Evolutionary conservation across 2,329 filamentous ascomycete species (phyloP), one percentile per base, ranked within the genome.

Genomic region (Xylariaceae sp.): DNA sequence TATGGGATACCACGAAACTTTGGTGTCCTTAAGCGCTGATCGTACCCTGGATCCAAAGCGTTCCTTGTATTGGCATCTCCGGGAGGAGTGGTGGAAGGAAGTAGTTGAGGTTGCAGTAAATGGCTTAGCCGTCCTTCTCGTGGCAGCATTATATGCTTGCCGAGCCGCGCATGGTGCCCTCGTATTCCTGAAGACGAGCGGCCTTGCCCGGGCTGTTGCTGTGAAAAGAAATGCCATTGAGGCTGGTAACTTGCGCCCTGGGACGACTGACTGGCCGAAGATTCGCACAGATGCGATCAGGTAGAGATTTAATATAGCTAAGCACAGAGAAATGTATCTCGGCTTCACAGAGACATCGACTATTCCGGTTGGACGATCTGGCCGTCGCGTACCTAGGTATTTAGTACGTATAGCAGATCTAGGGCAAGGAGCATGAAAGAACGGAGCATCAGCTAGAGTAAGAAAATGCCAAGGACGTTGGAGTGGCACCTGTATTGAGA

Each of bases 1-100:
- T 53, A 96, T 95, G 35, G 87, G 87, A 64, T 89, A 88, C 90
- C 90, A 96, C 69, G 87, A 80, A 47, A 93, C 75, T 63, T 73
- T 78, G 49, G 68, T 72, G 51, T 72, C 72, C 48, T 65, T 68
- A 39, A 74, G 61, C 32, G 73, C 72, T 44, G 67, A 67, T 19
- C 72, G 66, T 42, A 79, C 64, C 19, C 73, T 70, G 37, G 73
- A 70, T 22, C 73, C 70, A 62, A 78, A 78, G 43, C 67, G 67
- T 9, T 61, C 57, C 34, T 50, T 51, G 31, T 55, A 48, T 38
- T 60, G 56, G 29, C 67, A 71, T 48, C 69, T 63, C 47, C 68
- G 67, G 41, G 68, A 67, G 32, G 71, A 64, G 43, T 64, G 60
- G 42, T 67, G 67, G 37, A 71, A 71, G 41, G 63, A 66, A 36